These are phyloP conservation scores for Theileria sp. DNA, from an alignment of 169 alveolate genomes.

Conservation along the genomic window DNA sequence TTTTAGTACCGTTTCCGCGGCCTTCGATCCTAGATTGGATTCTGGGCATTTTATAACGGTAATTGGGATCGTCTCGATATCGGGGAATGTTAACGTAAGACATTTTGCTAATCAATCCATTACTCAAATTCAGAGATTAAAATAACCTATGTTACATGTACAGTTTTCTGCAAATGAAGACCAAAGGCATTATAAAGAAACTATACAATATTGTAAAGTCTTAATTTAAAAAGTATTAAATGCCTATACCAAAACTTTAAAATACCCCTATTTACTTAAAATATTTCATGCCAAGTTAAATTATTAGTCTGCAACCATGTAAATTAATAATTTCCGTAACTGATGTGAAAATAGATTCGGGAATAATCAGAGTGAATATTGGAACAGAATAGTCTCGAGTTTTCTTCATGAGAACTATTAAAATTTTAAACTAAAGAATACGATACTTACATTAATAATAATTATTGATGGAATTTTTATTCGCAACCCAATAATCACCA, in stretches of 20 bases:
- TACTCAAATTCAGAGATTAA: background rate
- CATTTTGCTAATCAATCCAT: slow-evolving; percentile 49
- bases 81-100: slow-evolving; percentile 90
- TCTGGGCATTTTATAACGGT: slow-evolving; percentile 96
- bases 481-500: slow-evolving; percentile 13
- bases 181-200: slow-evolving; percentile 1
- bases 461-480: background rate
- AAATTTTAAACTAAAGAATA: background rate
- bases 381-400: background rate
- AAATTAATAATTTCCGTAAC: background rate
- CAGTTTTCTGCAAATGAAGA: background rate
- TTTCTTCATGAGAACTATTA: slow-evolving; percentile 9
- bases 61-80: slow-evolving; percentile 92
- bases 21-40: slow-evolving; percentile 91
- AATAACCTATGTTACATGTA: background rate
- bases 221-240: background rate
- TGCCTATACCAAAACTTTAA: background rate
- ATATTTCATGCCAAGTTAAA: background rate
- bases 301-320: slow-evolving; percentile 1
- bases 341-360: background rate
- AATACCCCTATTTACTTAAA: background rate
- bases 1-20: slow-evolving; percentile 95
- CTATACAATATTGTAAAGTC: slow-evolving; percentile 1
- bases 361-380: background rate
- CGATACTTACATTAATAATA: background rate